Base-by-base conservation (phyloP, 768 basidiomycete species). In the Paxillus rubicundulus region DNA sequence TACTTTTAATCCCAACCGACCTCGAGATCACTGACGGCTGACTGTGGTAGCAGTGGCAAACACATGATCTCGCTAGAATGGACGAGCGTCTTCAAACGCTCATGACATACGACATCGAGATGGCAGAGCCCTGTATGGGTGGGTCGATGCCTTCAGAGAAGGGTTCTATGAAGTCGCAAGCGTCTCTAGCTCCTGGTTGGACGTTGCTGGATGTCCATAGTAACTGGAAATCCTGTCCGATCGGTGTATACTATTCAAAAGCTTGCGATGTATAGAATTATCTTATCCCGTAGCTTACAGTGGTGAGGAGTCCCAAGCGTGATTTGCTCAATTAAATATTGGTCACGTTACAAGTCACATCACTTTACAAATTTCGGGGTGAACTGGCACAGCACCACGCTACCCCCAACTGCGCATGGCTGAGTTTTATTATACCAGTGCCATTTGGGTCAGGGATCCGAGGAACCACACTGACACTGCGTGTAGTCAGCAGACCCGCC, bases 221-320 rank as follows among this genome's bases (percentile, higher is more conserved):
- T 14, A 66, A 67, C 34, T 89, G 89, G 89, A 75, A 71, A 55
- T 76, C 83, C 2, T 84, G 81, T 61, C 87, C 89, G 5, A 84
- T 91, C 41, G 89, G 89, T 9, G 74, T 87, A 45, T 79, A 72
- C 53, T 58, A 44, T 51, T 28, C 33, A 13, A 30, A 53, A 40
- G 24, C 42, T 20, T 47, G 32, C 55, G 39, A 21, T 28, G 46
- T 40, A 50, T 62, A 53, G 4, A 2, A 24, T 24, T 24, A 24
- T 24, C 6, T 24, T 24, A n/a, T n/a, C n/a, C n/a, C n/a, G n/a
- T n/a, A n/a, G n/a, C n/a, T n/a, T n/a, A n/a, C n/a, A n/a, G n/a
- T n/a, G n/a, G n/a, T n/a, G n/a, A n/a, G n/a, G n/a, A n/a, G n/a
- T n/a, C n/a, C n/a, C n/a, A 24, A 20, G 18, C 1, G 34, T 47